A percentile compares a stretch with the other conserved stretches of the same genome.
Evolutionary conservation across 345 rosid species (phyloP).

Genomic region (Boechera divaricarpa): DNA sequence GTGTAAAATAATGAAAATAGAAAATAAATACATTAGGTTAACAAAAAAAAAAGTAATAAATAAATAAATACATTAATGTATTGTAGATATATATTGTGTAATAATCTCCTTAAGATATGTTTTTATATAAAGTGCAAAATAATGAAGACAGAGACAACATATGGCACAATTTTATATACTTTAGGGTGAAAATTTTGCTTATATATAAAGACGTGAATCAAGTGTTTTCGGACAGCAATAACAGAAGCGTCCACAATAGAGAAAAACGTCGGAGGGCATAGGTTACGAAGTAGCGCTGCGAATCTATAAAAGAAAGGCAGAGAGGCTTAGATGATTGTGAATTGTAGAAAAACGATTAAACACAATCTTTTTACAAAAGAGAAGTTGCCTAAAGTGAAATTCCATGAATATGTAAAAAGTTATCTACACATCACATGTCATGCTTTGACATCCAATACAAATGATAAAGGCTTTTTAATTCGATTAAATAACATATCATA

Average conservation of each 20-base stretch:
- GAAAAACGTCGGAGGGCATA: not conserved
- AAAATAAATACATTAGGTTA: too few relatives aligned
- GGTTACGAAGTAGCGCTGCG: not conserved
- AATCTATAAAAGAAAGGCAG: not conserved
- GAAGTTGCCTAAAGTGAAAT: not conserved
- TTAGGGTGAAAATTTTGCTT: not conserved
- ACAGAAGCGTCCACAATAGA: not conserved
- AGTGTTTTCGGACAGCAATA: not conserved
- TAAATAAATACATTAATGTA: too few relatives aligned
- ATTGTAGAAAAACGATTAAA: not conserved
- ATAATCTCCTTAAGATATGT: not conserved
- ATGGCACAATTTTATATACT: too few relatives aligned
- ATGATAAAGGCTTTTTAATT: not conserved
- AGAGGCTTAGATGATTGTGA: not conserved
- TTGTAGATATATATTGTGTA: not conserved
- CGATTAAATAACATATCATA: constrained; percentile 11
- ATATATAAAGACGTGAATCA: not conserved
- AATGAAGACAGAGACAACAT: too few relatives aligned
- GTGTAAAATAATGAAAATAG: too few relatives aligned
- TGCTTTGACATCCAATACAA: constrained; percentile 32
- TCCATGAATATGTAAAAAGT: constrained; percentile 28
- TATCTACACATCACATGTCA: constrained; percentile 41
- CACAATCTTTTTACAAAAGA: not conserved
- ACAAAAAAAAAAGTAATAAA: too few relatives aligned
- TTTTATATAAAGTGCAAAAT: not conserved